Base-by-base conservation (phyloP, 2,329 filamentous ascomycete genomes). In the Calonectria hongkongensis region DNA sequence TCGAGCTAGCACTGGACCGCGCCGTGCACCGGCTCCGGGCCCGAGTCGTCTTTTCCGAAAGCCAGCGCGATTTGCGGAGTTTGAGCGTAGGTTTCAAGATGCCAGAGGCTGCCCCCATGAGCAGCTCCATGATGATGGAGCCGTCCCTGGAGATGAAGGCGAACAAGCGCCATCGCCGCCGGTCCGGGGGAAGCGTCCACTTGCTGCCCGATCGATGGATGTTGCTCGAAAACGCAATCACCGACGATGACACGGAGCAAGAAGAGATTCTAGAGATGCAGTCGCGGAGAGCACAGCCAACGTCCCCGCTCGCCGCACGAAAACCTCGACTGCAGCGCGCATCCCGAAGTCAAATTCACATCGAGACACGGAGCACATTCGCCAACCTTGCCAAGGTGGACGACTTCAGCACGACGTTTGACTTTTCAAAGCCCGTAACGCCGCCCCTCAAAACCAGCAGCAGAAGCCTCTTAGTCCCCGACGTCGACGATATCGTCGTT, bases 1-100 rank as follows among this genome's bases (percentile, higher is more conserved):
- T 98, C 68, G 96, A 98, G 82, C 86, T 98, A 58, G 95, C 95
- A 4, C 86, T 98, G 1, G 94, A 97, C 80, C 88, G 90, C 25
- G 93, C 94, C 2, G 93, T 96, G 1, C 92, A 94, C 74, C 87
- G 88, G 13, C 85, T 95, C 33, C 89, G 93, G 36, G 90, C 93
- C 3, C 87, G 92, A 4, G 91, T 95, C 2, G 92, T 93, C 18
- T 95, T 95, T 79, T 92, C 91, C 36, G 88, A 90, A 65, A 92
- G 90, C 75, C 91, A 93, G 74, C 88, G 90, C 12, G 88, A 93
- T 73, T 80, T 93, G 41, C 86, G 91, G 10, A 72, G 78, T 41
- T 70, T 83, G 39, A 81, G 82, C 18, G 58, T 43, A 27, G 58
- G 79, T 74, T 69, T 73, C 62, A 78, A 79, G 64, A 60, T 77